Evolutionary conservation across 2,329 filamentous ascomycete species (phyloP).

Genomic region (Fusarium nelsonii): DNA sequence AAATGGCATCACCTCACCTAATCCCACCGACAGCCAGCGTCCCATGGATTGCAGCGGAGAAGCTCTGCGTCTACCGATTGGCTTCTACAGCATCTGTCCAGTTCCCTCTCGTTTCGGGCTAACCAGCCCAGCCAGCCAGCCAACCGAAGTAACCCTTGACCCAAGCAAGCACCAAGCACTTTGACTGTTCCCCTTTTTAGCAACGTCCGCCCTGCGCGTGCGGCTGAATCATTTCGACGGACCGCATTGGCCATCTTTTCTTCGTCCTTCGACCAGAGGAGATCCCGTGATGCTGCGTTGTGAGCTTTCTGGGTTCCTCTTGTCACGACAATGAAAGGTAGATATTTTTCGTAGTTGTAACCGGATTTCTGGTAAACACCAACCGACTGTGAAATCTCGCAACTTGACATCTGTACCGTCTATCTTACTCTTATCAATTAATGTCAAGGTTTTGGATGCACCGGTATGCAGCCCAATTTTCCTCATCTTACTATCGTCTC

Average conservation of each 20-base stretch:
- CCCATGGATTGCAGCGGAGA: slow-evolving; percentile 19
- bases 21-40: slow-evolving; percentile 15
- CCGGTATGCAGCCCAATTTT: neutral
- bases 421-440: neutral
- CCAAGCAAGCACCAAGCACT: slow-evolving; percentile 14
- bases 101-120: slow-evolving; percentile 32
- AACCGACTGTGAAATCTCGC: neutral
- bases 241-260: slow-evolving; percentile 28
- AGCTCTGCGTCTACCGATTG: slow-evolving; percentile 23
- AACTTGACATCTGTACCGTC: neutral
- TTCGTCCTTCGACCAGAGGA: slow-evolving; percentile 19
- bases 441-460: neutral
- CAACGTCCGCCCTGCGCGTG: slow-evolving; percentile 30
- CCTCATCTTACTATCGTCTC: neutral
- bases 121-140: slow-evolving; percentile 19
- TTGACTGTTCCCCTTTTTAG: slow-evolving; percentile 32
- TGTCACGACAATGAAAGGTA: neutral
- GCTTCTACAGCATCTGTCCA: slow-evolving; percentile 18
- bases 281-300: slow-evolving; percentile 24
- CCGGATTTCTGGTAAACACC: too few species aligned
- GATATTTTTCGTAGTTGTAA: neutral
- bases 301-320: slow-evolving; percentile 13
- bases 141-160: slow-evolving; percentile 20
- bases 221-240: slow-evolving; percentile 37
- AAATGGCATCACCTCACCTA: slow-evolving; percentile 42